These are phyloP conservation scores for Astragalus glycyphyllos DNA, from an alignment of 306 rosid genomes.

Conservation along the genomic window DNA sequence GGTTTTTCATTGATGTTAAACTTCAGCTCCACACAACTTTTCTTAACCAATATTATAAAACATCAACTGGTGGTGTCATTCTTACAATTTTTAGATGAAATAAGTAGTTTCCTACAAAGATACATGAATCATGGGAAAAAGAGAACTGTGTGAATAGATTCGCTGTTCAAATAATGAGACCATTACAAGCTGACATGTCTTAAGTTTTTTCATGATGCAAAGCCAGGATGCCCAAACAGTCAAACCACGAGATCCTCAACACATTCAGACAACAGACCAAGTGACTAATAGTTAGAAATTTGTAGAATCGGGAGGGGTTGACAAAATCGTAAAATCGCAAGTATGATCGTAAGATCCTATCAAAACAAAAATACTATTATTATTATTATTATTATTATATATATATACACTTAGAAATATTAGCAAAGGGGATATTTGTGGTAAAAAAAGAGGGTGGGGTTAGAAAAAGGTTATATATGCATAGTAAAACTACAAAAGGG, in stretches of 20 bases:
- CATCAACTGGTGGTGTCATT: slow-evolving; percentile 17
- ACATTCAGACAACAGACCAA: not conserved
- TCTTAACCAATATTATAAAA: not conserved
- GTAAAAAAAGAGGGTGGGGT: too few species aligned
- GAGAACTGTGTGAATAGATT: not conserved
- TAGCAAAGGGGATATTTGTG: too few species aligned
- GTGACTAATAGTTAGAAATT: slow-evolving; percentile 29
- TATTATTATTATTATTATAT: too few species aligned
- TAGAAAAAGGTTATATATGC: too few species aligned
- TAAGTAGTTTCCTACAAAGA: slow-evolving; percentile 12
- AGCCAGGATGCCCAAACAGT: slow-evolving; percentile 14
- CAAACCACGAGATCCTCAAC: slow-evolving; percentile 12
- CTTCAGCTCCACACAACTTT: not conserved
- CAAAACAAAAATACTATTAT: too few species aligned
- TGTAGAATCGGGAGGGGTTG: too few species aligned
- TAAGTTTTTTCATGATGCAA: slow-evolving; percentile 4
- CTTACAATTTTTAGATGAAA: slow-evolving; percentile 19
- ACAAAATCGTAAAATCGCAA: too few species aligned
- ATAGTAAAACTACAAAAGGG: too few species aligned
- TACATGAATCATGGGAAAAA: slow-evolving; percentile 24
- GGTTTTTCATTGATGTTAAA: not conserved
- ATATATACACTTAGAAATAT: too few species aligned
- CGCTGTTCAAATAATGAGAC: slow-evolving; percentile 26
- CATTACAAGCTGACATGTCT: slow-evolving; percentile 9
- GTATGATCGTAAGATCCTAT: too few species aligned